Evolutionary conservation across 108 stramenopile genomes (phyloP), one percentile per base, ranked within the genome.

Genomic region (Cyclotella distinguenda): DNA sequence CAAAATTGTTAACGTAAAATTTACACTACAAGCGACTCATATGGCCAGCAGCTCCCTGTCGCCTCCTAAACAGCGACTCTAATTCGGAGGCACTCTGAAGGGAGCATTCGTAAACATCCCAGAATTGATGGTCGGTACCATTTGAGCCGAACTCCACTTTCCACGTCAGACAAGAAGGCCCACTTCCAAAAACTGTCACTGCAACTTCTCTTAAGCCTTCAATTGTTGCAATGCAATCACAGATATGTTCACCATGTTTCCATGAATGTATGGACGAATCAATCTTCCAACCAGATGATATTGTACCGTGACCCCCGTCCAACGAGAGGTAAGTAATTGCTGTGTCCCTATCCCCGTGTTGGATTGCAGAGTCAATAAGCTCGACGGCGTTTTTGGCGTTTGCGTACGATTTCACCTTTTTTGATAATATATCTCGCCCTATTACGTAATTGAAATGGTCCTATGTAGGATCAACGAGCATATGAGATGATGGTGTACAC

Each of bases 381-480:
- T 72, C 81, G 18, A 84, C 86, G 15, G 78, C 39, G 53, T 60
- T 82, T 5, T 58, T 40, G 27, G 54, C 72, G 49, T 59, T 53
- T 33, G 65, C 46, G 43, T 64, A 70, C 27, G 12, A 2, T 21
- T 60, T 61, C 23, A 80, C 81, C 9, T 49, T 36, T 18, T 65
- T 80, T 26, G 50, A 42, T 23, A 68, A 44, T 28, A n/a, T n/a
- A n/a, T 67, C 30, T 48, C 86, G 54, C 30, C 74, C 74, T 23
- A 74, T 49, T 28, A 84, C 57, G 50, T 92, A 92, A 55, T 89
- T 89, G 76, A 92, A 92, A 62, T 92, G 88, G 58, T 92, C 88
- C 38, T 60, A 27, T 12, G 34, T 8, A 10, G 18, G 46, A 10
- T 10, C 12, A 38, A 38, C 12, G 8, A 12, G 8, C 12, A 12